These are phyloP conservation scores for Globisporangium cederbergense DNA, from an alignment of 352 stramenopile species.

Conservation along the genomic window DNA sequence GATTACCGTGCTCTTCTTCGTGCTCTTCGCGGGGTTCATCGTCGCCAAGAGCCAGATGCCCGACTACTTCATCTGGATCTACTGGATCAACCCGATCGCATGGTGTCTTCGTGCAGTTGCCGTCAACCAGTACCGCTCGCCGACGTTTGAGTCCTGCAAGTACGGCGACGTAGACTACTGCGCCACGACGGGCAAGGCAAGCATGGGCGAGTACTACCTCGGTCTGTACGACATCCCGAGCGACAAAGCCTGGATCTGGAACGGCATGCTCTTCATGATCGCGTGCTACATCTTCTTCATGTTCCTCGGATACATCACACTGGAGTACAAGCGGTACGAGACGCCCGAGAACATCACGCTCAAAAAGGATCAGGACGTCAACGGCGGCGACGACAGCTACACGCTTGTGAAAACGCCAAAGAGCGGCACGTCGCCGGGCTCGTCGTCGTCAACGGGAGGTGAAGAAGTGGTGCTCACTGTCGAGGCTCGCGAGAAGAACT, in stretches of 20 bases:
- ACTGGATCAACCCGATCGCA: conserved; percentile 45
- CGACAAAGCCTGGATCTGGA: conserved; percentile 26
- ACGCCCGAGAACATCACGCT: conserved; percentile 12
- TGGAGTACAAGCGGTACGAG: conserved; percentile 31
- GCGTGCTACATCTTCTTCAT: conserved; percentile 31
- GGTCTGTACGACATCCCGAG: conserved; percentile 25
- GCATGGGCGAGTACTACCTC: conserved; percentile 34
- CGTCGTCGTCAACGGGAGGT: not conserved
- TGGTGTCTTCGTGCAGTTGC: conserved; percentile 33
- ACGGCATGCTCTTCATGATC: conserved; percentile 24
- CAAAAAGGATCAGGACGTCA: conserved; percentile 13
- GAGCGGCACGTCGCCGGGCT: not conserved
- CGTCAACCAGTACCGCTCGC: conserved; percentile 28
- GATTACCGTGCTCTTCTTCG: conserved; percentile 29
- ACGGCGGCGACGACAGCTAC: not conserved
- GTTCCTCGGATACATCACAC: conserved; percentile 21
- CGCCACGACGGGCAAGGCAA: conserved; percentile 12
- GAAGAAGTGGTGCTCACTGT: conserved; percentile 6
- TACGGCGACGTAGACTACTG: conserved; percentile 31
- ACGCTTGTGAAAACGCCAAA: not conserved
- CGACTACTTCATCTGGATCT: conserved; percentile 6
- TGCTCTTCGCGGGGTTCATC: conserved; percentile 16
- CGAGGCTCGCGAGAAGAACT: conserved; percentile 12
- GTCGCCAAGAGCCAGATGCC: conserved; percentile 42
- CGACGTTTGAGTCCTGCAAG: conserved; percentile 22